Evolutionary conservation across 1,284 basidiomycete genomes (phyloP), one percentile per base, ranked within the genome.

Genomic region (Tremellales sp.): DNA sequence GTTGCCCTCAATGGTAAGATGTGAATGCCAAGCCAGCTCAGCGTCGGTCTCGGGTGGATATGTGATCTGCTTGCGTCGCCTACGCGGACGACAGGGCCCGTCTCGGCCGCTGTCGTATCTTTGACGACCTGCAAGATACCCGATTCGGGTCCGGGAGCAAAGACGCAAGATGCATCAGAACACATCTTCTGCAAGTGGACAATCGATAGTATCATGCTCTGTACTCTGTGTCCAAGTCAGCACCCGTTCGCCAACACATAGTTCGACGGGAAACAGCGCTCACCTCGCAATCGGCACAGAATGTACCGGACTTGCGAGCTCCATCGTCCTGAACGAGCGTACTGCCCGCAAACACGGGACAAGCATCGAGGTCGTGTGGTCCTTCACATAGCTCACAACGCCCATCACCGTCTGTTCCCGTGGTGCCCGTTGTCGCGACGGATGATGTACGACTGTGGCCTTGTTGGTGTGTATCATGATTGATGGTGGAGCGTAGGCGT

Each of bases 241-340:
- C 24, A 26, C 12, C 19, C 19, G 19, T 17, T 23, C 25, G 4
- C 36, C 23, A 19, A 40, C n/a, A 40, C 24, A 37, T 3, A 11
- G 23, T 24, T 40, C 11, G 21, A 66, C 70, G 54, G n/a, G n/a
- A n/a, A n/a, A n/a, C n/a, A n/a, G n/a, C n/a, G n/a, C n/a, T n/a
- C 52, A 72, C 68, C 57, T 70, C 69, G 60, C 73, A 75, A 54
- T 75, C 72, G 17, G 65, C 63, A 58, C 73, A 75, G 58, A 64
- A 72, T 43, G 62, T 67, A 25, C 62, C 65, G 19, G 48, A 45
- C 52, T 55, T 57, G 29, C 37, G 45, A 48, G 60, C 39, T 17
- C 37, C 45, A 15, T 44, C 53, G 13, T 51, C 49, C 11, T 46
- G 54, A 6, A 26, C 52, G 40, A 56, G 45, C 37, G 60, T 51